phyloP scores from a whole-genome alignment of 345 rosid species.

The Mallotus nudiflorus region DNA sequence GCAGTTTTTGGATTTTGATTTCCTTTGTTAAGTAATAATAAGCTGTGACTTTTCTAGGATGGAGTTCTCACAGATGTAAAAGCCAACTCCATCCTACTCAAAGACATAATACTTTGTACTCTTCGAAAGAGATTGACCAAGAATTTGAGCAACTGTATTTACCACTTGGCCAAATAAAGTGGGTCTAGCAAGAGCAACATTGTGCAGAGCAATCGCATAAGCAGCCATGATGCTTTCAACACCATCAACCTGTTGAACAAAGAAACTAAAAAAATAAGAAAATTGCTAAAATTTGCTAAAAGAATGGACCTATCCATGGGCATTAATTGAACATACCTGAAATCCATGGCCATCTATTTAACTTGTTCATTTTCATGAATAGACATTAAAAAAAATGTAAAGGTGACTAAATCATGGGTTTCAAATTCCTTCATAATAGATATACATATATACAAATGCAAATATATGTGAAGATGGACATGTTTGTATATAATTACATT shows the following conservation, averaged over 20 bases:
- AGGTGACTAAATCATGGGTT: too few relatives aligned
- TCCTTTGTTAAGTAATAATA: too few relatives aligned
- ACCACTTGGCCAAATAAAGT: conserved; percentile 65
- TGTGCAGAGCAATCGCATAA: conserved; percentile 54
- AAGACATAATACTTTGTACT: conserved; percentile 44
- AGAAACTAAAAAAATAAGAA: background rate
- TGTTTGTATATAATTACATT: too few relatives aligned
- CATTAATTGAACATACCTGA: background rate
- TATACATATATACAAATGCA: too few relatives aligned
- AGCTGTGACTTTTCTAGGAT: too few relatives aligned
- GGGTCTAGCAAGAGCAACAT: conserved; percentile 65
- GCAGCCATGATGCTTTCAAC: conserved; percentile 83
- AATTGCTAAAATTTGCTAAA: background rate
- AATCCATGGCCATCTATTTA: background rate
- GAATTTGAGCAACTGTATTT: conserved; percentile 56
- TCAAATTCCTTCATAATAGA: too few relatives aligned
- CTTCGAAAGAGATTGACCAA: conserved; percentile 34
- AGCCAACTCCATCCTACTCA: conserved; percentile 84
- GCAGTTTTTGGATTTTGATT: conserved; percentile 71
- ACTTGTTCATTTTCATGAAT: too few relatives aligned
- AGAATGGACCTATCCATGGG: background rate
- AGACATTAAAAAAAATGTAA: too few relatives aligned
- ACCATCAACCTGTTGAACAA: conserved; percentile 65
- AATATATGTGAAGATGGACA: too few relatives aligned
- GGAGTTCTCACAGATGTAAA: too few relatives aligned